Evolutionary conservation across 441 rosid genomes (phyloP).

Genomic region (Hura crepitans): DNA sequence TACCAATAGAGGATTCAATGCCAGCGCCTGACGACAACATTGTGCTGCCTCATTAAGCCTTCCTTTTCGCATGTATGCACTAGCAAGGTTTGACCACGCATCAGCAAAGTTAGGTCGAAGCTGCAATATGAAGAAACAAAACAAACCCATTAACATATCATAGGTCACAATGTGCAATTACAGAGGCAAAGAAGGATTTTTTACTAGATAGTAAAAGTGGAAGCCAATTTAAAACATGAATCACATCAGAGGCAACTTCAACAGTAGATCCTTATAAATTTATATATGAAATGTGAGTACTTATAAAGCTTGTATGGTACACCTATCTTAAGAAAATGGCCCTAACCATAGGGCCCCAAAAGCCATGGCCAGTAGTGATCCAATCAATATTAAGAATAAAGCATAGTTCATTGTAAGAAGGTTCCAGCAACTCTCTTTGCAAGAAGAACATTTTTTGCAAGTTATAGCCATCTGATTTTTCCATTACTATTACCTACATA

Average conservation of each 20-base stretch:
- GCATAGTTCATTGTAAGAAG: neutral
- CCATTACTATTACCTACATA: neutral
- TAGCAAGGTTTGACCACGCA: conserved; percentile 98
- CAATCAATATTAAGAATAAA: neutral
- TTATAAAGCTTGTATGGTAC: neutral
- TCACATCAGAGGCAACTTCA: neutral
- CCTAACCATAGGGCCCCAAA: no score
- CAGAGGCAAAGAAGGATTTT: neutral
- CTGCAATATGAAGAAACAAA: conserved; percentile 38
- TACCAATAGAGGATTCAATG: conserved; percentile 88
- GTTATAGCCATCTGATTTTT: neutral
- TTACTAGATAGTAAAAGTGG: neutral
- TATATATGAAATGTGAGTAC: neutral
- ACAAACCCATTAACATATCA: conserved; percentile 11
- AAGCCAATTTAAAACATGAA: neutral
- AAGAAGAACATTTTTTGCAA: neutral
- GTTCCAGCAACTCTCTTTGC: neutral
- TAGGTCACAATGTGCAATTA: neutral
- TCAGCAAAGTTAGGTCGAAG: conserved; percentile 94
- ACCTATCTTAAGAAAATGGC: neutral
- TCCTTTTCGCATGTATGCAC: conserved; percentile 97
- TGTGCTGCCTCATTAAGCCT: conserved; percentile 87
- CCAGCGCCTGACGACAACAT: conserved; percentile 93
- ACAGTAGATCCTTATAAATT: neutral
- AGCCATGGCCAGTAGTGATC: no score